phyloP scores from a whole-genome alignment of 2,329 filamentous ascomycete species.

The Botryotinia calthae region DNA sequence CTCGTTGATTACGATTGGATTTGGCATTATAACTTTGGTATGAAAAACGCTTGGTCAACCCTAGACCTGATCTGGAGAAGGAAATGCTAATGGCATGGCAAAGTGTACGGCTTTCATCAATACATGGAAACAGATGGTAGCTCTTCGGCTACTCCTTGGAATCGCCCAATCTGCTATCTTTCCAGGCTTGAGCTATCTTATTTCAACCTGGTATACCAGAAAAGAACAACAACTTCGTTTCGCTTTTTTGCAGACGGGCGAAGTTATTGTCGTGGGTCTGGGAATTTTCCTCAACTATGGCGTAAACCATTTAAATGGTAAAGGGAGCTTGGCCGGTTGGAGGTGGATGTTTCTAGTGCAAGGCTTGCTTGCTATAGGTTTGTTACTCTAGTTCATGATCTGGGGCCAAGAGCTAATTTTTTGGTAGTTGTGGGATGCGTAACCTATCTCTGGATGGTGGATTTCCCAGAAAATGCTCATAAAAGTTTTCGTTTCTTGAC shows the following conservation, averaged over 20 bases:
- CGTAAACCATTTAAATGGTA: slow-evolving; percentile 61
- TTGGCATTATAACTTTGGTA: slow-evolving; percentile 61
- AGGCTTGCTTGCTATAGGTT: slow-evolving; percentile 50
- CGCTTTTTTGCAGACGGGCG: slow-evolving; percentile 64
- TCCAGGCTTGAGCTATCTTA: slow-evolving; percentile 51
- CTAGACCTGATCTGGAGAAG: neutral
- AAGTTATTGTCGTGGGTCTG: slow-evolving; percentile 56
- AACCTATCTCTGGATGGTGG: slow-evolving; percentile 60
- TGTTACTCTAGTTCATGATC: neutral
- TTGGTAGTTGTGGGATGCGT: slow-evolving; percentile 46
- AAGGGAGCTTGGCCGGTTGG: slow-evolving; percentile 55
- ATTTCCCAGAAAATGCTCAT: slow-evolving; percentile 59
- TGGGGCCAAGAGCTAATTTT: neutral
- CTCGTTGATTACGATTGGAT: slow-evolving; percentile 55
- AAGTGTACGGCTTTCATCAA: slow-evolving; percentile 64
- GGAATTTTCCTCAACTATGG: slow-evolving; percentile 53
- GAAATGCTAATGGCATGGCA: neutral
- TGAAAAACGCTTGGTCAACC: neutral
- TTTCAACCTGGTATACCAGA: slow-evolving; percentile 40
- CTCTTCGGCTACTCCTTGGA: slow-evolving; percentile 61
- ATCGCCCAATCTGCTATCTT: slow-evolving; percentile 58
- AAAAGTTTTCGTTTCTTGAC: slow-evolving; percentile 55
- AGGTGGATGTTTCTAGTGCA: slow-evolving; percentile 62
- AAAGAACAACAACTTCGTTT: slow-evolving; percentile 48
- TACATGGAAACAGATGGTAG: slow-evolving; percentile 69